Percentiles rank a stretch among this genome's conserved stretches.
Conservation (phyloP, 148 eudicot species). For the Rhododendron williamsianum region DNA sequence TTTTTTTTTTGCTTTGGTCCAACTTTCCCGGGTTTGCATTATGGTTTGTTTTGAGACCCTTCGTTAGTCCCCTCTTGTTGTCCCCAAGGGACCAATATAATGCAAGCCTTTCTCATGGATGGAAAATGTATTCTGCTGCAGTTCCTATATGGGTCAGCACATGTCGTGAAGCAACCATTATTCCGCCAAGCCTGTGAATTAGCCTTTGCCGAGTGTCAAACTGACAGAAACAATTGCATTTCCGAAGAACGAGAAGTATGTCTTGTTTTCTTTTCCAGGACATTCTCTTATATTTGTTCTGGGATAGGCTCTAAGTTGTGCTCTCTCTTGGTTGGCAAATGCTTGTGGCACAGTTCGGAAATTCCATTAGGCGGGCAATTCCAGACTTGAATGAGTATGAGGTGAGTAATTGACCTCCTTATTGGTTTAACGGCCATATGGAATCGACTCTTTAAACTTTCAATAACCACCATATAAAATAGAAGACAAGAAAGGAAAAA, state of each 20-base stretch:
- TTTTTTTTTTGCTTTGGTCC: neutral
- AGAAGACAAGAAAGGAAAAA: neutral
- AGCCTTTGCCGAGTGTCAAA: conserved; percentile 36
- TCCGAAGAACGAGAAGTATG: conserved; percentile 42
- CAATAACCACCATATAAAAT: neutral
- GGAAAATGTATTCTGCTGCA: conserved; percentile 13
- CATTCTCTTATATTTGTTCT: neutral
- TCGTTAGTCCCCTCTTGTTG: neutral
- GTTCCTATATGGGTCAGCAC: conserved; percentile 57
- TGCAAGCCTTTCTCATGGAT: conserved; percentile 7
- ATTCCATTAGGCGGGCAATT: conserved; percentile 25
- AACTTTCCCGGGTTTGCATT: neutral
- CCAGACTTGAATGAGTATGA: conserved; percentile 36
- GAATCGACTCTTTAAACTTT: neutral
- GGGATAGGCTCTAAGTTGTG: neutral
- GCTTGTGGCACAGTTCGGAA: conserved; percentile 33
- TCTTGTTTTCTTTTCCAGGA: conserved; percentile 7
- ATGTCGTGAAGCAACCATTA: conserved; percentile 47
- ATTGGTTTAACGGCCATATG: neutral
- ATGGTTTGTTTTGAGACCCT: neutral
- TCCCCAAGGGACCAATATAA: neutral
- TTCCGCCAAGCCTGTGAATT: conserved; percentile 48
- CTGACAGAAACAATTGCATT: conserved; percentile 21
- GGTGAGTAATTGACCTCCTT: conserved; percentile 23
- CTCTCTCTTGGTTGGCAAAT: conserved; percentile 5